Percentiles rank a stretch among this genome's conserved stretches.
Conservation (phyloP, 169 alveolate species). For the Plasmodium coatneyi region DNA sequence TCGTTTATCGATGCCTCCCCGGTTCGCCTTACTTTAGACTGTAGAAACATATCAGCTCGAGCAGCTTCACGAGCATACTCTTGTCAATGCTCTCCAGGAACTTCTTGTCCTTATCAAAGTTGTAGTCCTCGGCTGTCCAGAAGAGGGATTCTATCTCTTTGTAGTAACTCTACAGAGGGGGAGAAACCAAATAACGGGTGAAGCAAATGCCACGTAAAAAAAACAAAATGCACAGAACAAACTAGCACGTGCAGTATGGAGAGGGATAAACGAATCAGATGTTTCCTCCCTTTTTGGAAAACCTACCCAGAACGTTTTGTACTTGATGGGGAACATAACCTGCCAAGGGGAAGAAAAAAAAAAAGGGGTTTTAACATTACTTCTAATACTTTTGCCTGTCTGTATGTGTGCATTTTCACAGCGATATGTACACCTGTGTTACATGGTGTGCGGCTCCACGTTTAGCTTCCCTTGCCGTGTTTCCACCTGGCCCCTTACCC, state of each 20-base stretch:
- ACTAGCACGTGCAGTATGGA: background rate
- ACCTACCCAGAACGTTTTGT: constrained; percentile 88
- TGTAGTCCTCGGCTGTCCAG: constrained; percentile 92
- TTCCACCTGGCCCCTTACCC: constrained; percentile 74
- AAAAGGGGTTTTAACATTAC: background rate
- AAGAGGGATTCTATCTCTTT: constrained; percentile 88
- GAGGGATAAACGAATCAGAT: background rate
- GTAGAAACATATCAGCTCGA: constrained; percentile 72
- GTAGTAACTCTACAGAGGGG: constrained; percentile 81
- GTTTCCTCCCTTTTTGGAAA: background rate
- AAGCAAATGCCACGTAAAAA: background rate
- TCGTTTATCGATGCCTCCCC: background rate
- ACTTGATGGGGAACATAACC: constrained; percentile 89
- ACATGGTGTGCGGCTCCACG: background rate
- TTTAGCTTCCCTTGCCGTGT: background rate
- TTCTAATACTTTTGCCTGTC: background rate
- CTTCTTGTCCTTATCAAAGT: constrained; percentile 85
- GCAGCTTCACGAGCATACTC: constrained; percentile 50
- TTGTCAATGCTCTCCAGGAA: constrained; percentile 61
- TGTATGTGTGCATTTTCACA: background rate
- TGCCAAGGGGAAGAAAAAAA: background rate
- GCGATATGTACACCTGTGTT: background rate
- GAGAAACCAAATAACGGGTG: background rate
- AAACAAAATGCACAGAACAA: background rate
- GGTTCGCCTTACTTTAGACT: constrained; percentile 29